Base-by-base conservation (phyloP, 2,329 filamentous ascomycete species). In the Botrytis sinoallii region DNA sequence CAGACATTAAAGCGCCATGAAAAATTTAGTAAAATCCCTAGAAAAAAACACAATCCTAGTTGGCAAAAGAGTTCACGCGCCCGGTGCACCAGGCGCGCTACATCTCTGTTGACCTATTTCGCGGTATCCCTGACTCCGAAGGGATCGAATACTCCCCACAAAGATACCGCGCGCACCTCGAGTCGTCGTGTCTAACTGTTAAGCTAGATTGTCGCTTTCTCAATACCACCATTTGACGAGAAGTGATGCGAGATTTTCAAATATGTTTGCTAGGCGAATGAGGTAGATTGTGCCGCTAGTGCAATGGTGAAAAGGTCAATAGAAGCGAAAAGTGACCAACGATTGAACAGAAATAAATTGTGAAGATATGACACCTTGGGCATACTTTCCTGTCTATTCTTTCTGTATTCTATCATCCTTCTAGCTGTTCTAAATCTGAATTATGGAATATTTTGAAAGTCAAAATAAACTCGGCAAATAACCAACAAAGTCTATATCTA, bases 201-300 rank as follows among this genome's bases (percentile, higher is more conserved):
- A 55, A 55, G 65, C 46, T 40, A 67, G 65, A 66, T 55, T 67
- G 65, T 16, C 32, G 46, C 4, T 55, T 67, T 55, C 35, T 67
- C 65, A 67, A 67, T 67, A 67, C 46, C 65, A 67, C 65, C 46
- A 40, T 69, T 57, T 69, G 48, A 57, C 48, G 48, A 29, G 46
- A 35, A 29, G 32, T 55, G 65, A n/a, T 29, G 22, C 65, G 9
- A 40, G 14, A 67, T 67, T 40, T 40, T 25, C 46, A 32, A 9
- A 20, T 67, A 67, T 55, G 0, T 40, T 16, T 16, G 6, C 44
- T 25, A 57, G 66, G 38, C 48, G 38, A 32, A 55, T 42, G n/a
- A 42, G 18, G 18, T 44, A n/a, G 55, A 32, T 57, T 18, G 48
- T 38, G 44, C 42, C n/a, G 48, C 25, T n/a, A 42, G 35, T 32